Conservation (phyloP, 2,329 filamentous ascomycete species). For the Neopestalotiopsis sp. region DNA sequence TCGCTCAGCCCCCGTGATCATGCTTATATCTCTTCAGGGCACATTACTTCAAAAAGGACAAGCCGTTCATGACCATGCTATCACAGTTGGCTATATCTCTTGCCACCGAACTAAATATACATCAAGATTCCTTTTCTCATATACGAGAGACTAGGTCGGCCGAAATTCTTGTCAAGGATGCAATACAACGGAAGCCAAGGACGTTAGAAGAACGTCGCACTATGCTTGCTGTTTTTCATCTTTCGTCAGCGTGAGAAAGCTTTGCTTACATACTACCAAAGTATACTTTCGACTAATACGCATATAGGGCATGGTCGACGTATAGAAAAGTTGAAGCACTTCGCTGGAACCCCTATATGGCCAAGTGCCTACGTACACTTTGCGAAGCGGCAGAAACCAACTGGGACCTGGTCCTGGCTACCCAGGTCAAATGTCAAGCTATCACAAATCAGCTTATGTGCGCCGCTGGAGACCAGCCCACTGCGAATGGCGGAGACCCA, state of each 20-base stretch:
- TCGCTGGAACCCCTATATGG: slow-evolving; percentile 28
- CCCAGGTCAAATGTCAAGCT: slow-evolving; percentile 30
- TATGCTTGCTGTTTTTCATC: slow-evolving; percentile 28
- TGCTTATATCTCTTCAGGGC: slow-evolving; percentile 17
- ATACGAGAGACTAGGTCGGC: background rate
- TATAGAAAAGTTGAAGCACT: slow-evolving; percentile 29
- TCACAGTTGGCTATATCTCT: slow-evolving; percentile 29
- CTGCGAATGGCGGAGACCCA: slow-evolving; percentile 14
- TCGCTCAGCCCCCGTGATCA: background rate
- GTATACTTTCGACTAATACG: background rate
- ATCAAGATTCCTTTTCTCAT: slow-evolving; percentile 20
- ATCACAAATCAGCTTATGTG: slow-evolving; percentile 30
- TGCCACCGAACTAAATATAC: slow-evolving; percentile 30
- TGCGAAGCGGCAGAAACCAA: slow-evolving; percentile 22
- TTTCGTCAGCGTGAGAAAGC: slow-evolving; percentile 33
- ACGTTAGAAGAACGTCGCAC: slow-evolving; percentile 27
- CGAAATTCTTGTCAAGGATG: background rate
- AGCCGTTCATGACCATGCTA: slow-evolving; percentile 31
- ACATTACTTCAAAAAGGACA: slow-evolving; percentile 27
- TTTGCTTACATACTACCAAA: background rate
- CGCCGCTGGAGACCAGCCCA: background rate
- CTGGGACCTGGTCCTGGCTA: slow-evolving; percentile 24
- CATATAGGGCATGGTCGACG: slow-evolving; percentile 30
- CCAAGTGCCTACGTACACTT: slow-evolving; percentile 24
- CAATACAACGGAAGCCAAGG: background rate